Conservation (phyloP, 225 moss, liverwort and hornwort genomes). For the Marchantia paleacea region DNA sequence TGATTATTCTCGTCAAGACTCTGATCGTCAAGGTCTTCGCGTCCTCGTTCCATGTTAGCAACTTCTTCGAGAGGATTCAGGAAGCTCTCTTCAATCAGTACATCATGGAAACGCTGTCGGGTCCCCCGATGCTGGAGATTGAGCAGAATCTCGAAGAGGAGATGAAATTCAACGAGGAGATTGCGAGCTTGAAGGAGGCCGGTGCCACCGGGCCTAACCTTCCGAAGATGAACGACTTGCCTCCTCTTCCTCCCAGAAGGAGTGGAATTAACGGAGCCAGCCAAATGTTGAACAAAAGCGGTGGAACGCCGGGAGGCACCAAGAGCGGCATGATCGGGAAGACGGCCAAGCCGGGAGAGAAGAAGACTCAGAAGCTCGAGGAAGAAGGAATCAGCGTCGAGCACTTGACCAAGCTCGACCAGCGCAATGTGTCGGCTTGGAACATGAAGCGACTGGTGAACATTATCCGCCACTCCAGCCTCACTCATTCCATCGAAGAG, state of each 20-base stretch:
- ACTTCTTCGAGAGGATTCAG: conserved; percentile 92
- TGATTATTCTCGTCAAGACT: conserved; percentile 65
- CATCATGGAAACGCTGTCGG: conserved; percentile 72
- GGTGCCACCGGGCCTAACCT: conserved; percentile 74
- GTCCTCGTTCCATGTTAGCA: conserved; percentile 81
- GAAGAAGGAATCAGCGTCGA: conserved; percentile 45
- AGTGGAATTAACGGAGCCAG: conserved; percentile 34
- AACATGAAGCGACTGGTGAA: conserved; percentile 96
- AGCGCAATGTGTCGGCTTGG: conserved; percentile 81
- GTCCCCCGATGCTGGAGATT: conserved; percentile 56
- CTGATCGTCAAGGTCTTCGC: conserved; percentile 81
- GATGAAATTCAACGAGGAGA: conserved; percentile 66
- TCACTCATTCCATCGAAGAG: conserved; percentile 71
- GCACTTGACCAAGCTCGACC: conserved; percentile 70
- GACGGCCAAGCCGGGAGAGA: conserved; percentile 5
- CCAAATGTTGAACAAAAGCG: conserved; percentile 8
- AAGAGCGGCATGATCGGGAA: conserved; percentile 23
- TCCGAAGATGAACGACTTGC: conserved; percentile 36
- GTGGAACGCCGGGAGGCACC: conserved; percentile 1
- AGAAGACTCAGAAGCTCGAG: conserved; percentile 8
- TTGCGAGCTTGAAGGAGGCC: conserved; percentile 58
- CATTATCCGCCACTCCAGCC: conserved; percentile 59
- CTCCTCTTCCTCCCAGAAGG: conserved; percentile 19
- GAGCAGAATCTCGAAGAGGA: conserved; percentile 44
- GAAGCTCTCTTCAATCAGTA: conserved; percentile 91